Base-by-base conservation (phyloP, 108 stramenopile species). In the Mayamaea pseudoterrestris region DNA sequence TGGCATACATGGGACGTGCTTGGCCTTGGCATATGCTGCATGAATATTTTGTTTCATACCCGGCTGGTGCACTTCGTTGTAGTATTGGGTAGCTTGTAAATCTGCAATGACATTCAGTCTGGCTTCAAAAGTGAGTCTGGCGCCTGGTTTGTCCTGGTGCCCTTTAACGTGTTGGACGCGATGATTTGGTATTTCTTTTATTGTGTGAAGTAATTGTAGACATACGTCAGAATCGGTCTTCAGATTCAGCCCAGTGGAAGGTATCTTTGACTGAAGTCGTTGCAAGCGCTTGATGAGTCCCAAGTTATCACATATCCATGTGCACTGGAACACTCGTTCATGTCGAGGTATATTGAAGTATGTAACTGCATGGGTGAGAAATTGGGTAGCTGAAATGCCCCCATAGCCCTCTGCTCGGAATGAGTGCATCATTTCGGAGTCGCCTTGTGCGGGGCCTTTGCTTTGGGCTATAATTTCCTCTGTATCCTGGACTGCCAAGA, bases 71-170 rank as follows among this genome's bases (percentile, higher is more conserved):
- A n/a, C n/a, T n/a, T n/a, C n/a, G n/a, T n/a, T n/a, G n/a, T n/a
- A n/a, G n/a, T n/a, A n/a, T n/a, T n/a, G n/a, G n/a, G n/a, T n/a
- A n/a, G n/a, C n/a, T n/a, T n/a, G n/a, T n/a, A n/a, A n/a, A 12
- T 47, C 47, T 2, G 47, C 47, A 9, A 11, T 25, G 3, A 47
- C 28, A 13, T 47, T 47, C 5, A 47, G 27, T 47, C 31, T 27
- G 26, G 47, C 47, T 16, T 7, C 6, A 11, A n/a, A 17, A 1
- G 47, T n/a, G 3, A 47, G 47, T 5, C 7, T 6, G 4, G 17
- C 17, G 26, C 1, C 2, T 2, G 14, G 29, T 1, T 47, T 17
- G 17, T 47, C 47, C 27, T 47, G 47, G 27, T 47, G 47, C 13
- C 47, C 47, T 30, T 27, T 47, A 2, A 47, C 47, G 28, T 47